Conservation (phyloP, 768 basidiomycete species). For the Leccinum pellstonianum region DNA sequence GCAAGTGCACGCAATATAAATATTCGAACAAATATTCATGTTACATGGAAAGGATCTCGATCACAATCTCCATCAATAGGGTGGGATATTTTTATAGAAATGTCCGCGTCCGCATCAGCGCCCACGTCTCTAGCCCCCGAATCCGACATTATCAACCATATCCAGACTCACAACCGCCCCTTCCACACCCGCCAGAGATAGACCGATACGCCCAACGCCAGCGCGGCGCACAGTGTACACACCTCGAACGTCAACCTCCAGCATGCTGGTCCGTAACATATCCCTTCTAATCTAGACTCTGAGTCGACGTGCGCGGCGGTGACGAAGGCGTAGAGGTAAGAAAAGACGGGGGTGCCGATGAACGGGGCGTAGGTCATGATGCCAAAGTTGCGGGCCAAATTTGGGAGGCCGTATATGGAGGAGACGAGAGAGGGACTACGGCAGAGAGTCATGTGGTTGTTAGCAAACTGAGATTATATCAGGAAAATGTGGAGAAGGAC, state of each 20-base stretch:
- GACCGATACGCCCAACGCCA: conserved; percentile 45
- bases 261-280: conserved; percentile 60
- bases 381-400: conserved; percentile 76
- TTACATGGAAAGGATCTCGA: not conserved
- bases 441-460: not conserved
- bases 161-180: conserved; percentile 42
- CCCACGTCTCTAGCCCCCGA: not conserved
- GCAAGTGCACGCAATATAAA: not conserved
- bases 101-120: not conserved
- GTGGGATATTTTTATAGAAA: not conserved
- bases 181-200: conserved; percentile 67
- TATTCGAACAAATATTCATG: not conserved
- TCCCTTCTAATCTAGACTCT: conserved; percentile 14
- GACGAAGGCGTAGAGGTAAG: conserved; percentile 75
- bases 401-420: conserved; percentile 67
- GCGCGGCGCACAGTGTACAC: conserved; percentile 39
- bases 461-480: not conserved
- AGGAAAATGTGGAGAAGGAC: conserved; percentile 26
- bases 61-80: not conserved
- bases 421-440: conserved; percentile 61
- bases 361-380: conserved; percentile 74
- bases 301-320: conserved; percentile 49
- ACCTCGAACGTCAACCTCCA: conserved; percentile 69
- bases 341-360: conserved; percentile 71
- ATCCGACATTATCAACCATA: not conserved